phyloP scores from a whole-genome alignment of 768 basidiomycete species.

The Mycena galopus region DNA sequence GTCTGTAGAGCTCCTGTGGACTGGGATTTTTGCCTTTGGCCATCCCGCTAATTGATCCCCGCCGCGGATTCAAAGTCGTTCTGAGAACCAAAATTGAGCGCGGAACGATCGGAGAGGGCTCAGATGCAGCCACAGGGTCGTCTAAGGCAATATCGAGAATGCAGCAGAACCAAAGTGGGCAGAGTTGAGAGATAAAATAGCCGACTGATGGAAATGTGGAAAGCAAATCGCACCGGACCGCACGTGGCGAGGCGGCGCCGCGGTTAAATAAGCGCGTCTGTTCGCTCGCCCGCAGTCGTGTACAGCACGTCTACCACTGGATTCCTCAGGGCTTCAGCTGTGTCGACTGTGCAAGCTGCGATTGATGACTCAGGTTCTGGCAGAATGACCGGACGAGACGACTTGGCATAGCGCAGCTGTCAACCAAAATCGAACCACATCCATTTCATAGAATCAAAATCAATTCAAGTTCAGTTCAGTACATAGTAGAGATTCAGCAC shows the following conservation, averaged over 20 bases:
- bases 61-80: slow-evolving; percentile 5
- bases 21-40: slow-evolving; percentile 29
- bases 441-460: too few species aligned
- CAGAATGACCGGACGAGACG: not conserved
- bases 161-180: not conserved
- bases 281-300: not conserved
- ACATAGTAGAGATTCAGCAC: too few species aligned
- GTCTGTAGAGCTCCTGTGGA: slow-evolving; percentile 30
- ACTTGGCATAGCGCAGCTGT: too few species aligned
- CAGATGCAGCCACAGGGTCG: not conserved
- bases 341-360: not conserved
- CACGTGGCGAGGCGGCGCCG: not conserved
- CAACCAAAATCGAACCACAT: too few species aligned
- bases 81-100: slow-evolving; percentile 12
- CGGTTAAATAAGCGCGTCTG: not conserved
- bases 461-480: too few species aligned
- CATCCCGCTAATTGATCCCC: slow-evolving; percentile 18
- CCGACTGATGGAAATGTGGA: not conserved
- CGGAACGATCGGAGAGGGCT: not conserved
- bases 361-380: not conserved
- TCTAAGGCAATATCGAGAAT: not conserved
- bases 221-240: not conserved
- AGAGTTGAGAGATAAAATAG: not conserved
- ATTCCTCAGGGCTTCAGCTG: not conserved
- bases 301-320: not conserved